These are phyloP conservation scores for Boechera stricta DNA, from an alignment of 345 rosid genomes.

Conservation along the genomic window DNA sequence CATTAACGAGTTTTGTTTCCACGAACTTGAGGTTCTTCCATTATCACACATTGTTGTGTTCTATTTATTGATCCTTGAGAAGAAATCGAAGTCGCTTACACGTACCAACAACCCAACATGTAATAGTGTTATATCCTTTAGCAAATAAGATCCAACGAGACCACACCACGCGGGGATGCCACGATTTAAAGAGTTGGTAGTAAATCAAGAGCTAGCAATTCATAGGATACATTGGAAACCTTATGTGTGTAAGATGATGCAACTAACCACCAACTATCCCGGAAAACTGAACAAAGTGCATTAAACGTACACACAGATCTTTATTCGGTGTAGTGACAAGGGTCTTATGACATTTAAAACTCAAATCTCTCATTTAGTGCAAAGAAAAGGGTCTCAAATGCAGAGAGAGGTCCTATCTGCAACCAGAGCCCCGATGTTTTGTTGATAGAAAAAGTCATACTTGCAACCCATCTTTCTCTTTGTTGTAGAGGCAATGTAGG, in stretches of 20 bases:
- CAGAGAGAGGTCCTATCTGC: too few relatives aligned
- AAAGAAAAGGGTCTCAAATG: neutral
- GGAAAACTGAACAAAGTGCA: neutral
- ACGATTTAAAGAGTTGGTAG: neutral
- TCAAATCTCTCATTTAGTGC: neutral
- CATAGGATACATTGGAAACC: neutral
- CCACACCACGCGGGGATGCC: neutral
- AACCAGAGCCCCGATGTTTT: too few relatives aligned
- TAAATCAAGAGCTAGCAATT: constrained; percentile 12
- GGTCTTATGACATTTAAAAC: constrained; percentile 11
- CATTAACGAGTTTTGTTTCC: neutral
- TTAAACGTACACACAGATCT: neutral
- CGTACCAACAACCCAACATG: too few relatives aligned
- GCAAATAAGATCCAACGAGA: neutral
- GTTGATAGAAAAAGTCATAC: too few relatives aligned
- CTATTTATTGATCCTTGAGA: too few relatives aligned
- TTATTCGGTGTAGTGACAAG: neutral
- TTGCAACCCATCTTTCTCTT: too few relatives aligned
- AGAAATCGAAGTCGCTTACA: too few relatives aligned
- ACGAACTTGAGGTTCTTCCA: neutral
- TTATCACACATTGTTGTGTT: too few relatives aligned
- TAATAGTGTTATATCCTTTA: too few relatives aligned
- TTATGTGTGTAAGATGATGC: neutral
- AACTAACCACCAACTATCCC: neutral
- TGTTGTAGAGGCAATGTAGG: too few relatives aligned